Evolutionary conservation across 768 basidiomycete species (phyloP), one percentile per base, ranked within the genome.

Genomic region (Lanmaoa pseudosensibilis): DNA sequence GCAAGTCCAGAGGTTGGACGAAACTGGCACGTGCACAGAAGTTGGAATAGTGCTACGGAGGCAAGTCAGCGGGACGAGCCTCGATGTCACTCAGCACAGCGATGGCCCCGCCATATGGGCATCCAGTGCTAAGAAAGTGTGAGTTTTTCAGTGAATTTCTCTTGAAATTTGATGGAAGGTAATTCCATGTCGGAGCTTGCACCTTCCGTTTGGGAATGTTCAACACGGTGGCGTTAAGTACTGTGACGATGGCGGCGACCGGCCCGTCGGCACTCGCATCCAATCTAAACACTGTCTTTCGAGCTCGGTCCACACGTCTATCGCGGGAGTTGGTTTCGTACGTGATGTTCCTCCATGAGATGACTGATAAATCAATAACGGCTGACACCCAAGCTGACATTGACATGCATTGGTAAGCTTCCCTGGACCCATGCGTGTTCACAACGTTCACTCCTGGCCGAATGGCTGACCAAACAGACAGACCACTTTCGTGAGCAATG

Each of bases 261-360:
- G 52, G 52, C 18, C 40, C 36, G 16, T 46, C 27, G n/a, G 15
- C 40, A 27, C n/a, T 41, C 19, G 40, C n/a, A 16, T 21, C n/a
- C 2, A 56, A 27, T 54, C 27, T 21, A 38, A 55, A 55, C 43
- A 54, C 52, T 23, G 40, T 43, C 25, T 25, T 25, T 49, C 38
- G 18, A 40, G 38, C 19, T 53, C 49, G 34, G n/a, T 53, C 49
- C 46, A 23, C 27, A 18, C 46, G 15, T 16, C 16, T 23, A 27
- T 37, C 23, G 11, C 37, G 34, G 10, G 25, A 25, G 32, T 41
- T 10, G 15, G 27, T 39, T 32, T 27, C 8, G 27, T 30, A 30
- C 27, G 27, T 30, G 38, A 45, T 18, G 13, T n/a, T 7, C 32
- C 51, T 50, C 6, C 34, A 36, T 33, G 21, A 13, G 32, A 33